Conservation (phyloP, 345 rosid species). For the Viola odorata region DNA sequence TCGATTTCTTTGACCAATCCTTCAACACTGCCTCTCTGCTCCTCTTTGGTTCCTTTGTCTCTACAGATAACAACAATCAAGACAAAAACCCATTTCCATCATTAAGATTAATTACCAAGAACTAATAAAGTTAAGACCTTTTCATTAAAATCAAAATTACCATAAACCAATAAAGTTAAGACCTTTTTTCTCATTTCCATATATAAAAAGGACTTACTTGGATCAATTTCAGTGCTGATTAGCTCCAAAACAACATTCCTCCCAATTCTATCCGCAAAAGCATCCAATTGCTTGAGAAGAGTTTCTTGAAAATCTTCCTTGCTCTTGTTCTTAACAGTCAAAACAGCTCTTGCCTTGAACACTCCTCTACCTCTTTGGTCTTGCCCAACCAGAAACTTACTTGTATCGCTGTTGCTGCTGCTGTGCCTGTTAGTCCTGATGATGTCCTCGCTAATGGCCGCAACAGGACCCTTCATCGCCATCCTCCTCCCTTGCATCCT, state of each 20-base stretch:
- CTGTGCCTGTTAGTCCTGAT: slow-evolving; percentile 29
- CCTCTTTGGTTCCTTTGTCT: slow-evolving; percentile 70
- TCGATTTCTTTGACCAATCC: slow-evolving; percentile 85
- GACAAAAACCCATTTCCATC: neutral
- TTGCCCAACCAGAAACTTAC: slow-evolving; percentile 2
- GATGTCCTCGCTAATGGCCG: slow-evolving; percentile 72
- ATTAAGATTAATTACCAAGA: too few species aligned
- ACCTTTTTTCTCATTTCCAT: too few species aligned
- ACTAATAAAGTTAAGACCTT: too few species aligned
- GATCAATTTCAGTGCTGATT: slow-evolving; percentile 72
- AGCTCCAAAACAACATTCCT: slow-evolving; percentile 81
- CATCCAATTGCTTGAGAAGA: slow-evolving; percentile 65
- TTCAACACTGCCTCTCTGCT: slow-evolving; percentile 64
- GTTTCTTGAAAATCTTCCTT: slow-evolving; percentile 78
- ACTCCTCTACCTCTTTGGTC: slow-evolving; percentile 26
- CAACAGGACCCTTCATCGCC: slow-evolving; percentile 10
- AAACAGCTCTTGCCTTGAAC: slow-evolving; percentile 72
- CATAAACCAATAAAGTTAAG: too few species aligned
- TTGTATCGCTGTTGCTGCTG: neutral
- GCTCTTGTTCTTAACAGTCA: slow-evolving; percentile 71
- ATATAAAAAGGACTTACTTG: slow-evolving; percentile 45
- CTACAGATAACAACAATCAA: slow-evolving; percentile 25
- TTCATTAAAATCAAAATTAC: too few species aligned
- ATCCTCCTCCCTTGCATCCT: neutral
- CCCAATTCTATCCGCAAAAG: slow-evolving; percentile 69